A percentile compares a stretch with the other conserved stretches of the same genome.
phyloP scores from a whole-genome alignment of 495 filamentous ascomycete species.

The Hypoxylon intermedium region DNA sequence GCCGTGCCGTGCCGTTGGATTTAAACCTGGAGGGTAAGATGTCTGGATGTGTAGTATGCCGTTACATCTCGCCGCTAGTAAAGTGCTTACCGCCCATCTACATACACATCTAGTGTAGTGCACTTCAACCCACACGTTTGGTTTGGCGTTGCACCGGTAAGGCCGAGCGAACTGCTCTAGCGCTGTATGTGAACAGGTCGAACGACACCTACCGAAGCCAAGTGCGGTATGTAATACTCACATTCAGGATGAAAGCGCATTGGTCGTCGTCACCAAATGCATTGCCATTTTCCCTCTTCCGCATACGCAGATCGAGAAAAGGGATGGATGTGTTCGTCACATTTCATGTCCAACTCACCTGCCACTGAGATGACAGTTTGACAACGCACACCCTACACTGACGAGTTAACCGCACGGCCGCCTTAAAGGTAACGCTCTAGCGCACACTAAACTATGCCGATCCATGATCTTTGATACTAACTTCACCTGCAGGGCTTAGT shows the following conservation, averaged over 20 bases:
- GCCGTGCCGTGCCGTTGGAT: slow-evolving; percentile 42
- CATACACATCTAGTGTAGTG: slow-evolving; percentile 8
- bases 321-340: slow-evolving; percentile 20
- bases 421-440: background rate
- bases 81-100: slow-evolving; percentile 27
- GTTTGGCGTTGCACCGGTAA: slow-evolving; percentile 31
- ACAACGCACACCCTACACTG: slow-evolving; percentile 16
- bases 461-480: slow-evolving; percentile 12
- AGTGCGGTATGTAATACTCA: slow-evolving; percentile 23
- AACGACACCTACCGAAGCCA: slow-evolving; percentile 28
- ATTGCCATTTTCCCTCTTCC: slow-evolving; percentile 5
- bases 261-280: background rate
- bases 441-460: slow-evolving; percentile 3
- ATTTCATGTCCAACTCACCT: slow-evolving; percentile 3
- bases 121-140: slow-evolving; percentile 9
- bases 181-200: slow-evolving; percentile 18
- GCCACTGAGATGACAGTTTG: slow-evolving; percentile 19
- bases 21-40: slow-evolving; percentile 29
- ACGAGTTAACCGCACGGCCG: slow-evolving; percentile 9
- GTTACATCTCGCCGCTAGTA: background rate
- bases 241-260: background rate
- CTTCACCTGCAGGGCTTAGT: slow-evolving; percentile 6
- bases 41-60: background rate
- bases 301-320: slow-evolving; percentile 11
- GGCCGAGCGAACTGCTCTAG: slow-evolving; percentile 25